Evolutionary conservation across 257 asterid genomes (phyloP), one percentile per base, ranked within the genome.

Genomic region (Knoxia roxburghii): DNA sequence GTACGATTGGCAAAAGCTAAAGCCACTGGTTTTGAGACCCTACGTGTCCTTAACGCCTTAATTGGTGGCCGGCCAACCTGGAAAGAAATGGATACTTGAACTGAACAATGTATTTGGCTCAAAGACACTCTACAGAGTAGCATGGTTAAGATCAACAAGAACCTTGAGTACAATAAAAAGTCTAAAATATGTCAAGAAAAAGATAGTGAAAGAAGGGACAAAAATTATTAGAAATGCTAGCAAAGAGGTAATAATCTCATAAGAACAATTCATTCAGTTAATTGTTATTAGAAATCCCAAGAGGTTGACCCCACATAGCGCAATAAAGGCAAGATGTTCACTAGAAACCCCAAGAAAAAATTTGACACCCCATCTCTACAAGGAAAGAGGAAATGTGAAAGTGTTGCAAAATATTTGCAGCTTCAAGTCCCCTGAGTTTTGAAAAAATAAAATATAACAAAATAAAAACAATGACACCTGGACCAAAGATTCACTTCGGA

Each of bases 11-110:
- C 30, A 43, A 71, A 35, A 9, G 49, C 60, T 29, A 39, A 15
- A 40, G 51, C 60, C 8, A 5, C 29, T 20, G 52, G 30, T 41
- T 41, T 50, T 14, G 60, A 2, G 23, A 40, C 29, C 33, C 39
- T 51, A 11, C 40, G 50, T 10, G 26, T 23, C 55, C 45, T 48
- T 57, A 59, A 5, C 21, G 55, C 11, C 66, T 58, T 58, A 13
- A 11, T 21, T n/a, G n/a, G n/a, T 37, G 27, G 43, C 37, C 50
- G 51, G 14, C 48, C 32, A 48, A 24, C 70, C 71, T 72, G 66
- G 35, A 72, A 43, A 11, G 9, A 21, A 45, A 61, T 15, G 35
- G 20, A 55, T 14, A 40, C 21, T 21, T 10, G 50, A 26, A 21
- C 30, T 37, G 52, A 14, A 11, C n/a, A 26, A 40, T 26, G 29